Base-by-base conservation (phyloP, 495 filamentous ascomycete species). In the Annulohypoxylon maeteangense region DNA sequence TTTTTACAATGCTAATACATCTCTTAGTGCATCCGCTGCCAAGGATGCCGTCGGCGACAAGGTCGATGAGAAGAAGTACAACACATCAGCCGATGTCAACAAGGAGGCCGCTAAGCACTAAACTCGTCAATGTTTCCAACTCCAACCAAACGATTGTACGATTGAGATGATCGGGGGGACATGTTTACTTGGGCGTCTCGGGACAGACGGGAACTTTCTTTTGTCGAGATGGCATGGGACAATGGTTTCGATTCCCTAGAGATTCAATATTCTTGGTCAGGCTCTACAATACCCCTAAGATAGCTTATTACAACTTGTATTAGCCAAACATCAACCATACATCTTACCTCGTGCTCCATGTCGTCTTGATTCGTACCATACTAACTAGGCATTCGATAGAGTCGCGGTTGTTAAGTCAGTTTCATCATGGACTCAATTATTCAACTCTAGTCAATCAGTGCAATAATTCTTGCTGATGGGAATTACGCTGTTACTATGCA, bases 41-140 rank as follows among this genome's bases (percentile, higher is more conserved):
- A 86, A 86, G 72, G 85, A 88, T 62, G 86, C 86, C 67, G 61
- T 86, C 63, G 77, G 77, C 47, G 86, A 89, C 83, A 89, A 89
- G 86, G 38, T 82, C n/a, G 74, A 84, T 60, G 82, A 89, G 83
- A 75, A 75, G 65, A 83, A 82, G 80, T 78, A 88, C 79, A 80
- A 84, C 65, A 82, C 82, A 71, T 80, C 79, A 70, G 85, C 84
- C 75, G 85, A 87, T 74, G 79, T 79, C 78, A 81, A 88, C 85
- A 88, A 87, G 86, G 81, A 88, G 83, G 68, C 79, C 56, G 79
- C 78, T 57, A 86, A 83, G 75, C 85, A 87, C 83, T 87, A 86
- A 83, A 76, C 72, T 40, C 27, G 62, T 69, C 47, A 29, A n/a
- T 54, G 40, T 36, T 12, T 14, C 29, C 48, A 1, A 31, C 55